phyloP scores from a whole-genome alignment of 2,329 filamentous ascomycete species.

The Bipolaris cookei region DNA sequence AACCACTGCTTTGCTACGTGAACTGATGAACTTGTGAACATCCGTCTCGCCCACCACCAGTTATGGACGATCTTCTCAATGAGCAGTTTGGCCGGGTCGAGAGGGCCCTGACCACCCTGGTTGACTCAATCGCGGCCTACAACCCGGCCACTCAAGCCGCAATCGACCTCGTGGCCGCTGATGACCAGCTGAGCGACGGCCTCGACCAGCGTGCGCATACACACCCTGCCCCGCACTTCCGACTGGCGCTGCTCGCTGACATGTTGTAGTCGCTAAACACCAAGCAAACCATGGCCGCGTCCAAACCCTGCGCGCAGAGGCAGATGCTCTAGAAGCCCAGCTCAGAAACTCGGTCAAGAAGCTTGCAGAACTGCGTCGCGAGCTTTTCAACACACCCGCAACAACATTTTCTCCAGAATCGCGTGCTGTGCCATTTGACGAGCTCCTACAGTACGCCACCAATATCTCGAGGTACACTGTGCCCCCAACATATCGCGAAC shows the following conservation, averaged over 20 bases:
- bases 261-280: constrained; percentile 69
- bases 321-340: constrained; percentile 70
- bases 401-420: constrained; percentile 50
- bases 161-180: constrained; percentile 72
- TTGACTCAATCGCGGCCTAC: constrained; percentile 82
- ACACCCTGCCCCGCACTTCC: not conserved
- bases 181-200: constrained; percentile 69
- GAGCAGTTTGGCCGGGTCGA: constrained; percentile 56
- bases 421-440: constrained; percentile 67
- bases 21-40: not conserved
- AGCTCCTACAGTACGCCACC: constrained; percentile 78
- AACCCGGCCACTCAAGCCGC: constrained; percentile 74
- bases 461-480: constrained; percentile 81
- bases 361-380: constrained; percentile 75
- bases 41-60: not conserved
- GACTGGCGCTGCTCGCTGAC: constrained; percentile 11
- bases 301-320: constrained; percentile 69
- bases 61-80: constrained; percentile 53
- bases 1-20: not conserved
- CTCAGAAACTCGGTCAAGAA: constrained; percentile 73
- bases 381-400: constrained; percentile 64
- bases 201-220: constrained; percentile 65
- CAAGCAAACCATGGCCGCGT: constrained; percentile 77
- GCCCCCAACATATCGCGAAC: constrained; percentile 63
- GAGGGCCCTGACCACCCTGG: constrained; percentile 65